Evolutionary conservation across 2,329 filamentous ascomycete species (phyloP), one percentile per base, ranked within the genome.

Genomic region (Xenosphaeropsis pyriputrescens): DNA sequence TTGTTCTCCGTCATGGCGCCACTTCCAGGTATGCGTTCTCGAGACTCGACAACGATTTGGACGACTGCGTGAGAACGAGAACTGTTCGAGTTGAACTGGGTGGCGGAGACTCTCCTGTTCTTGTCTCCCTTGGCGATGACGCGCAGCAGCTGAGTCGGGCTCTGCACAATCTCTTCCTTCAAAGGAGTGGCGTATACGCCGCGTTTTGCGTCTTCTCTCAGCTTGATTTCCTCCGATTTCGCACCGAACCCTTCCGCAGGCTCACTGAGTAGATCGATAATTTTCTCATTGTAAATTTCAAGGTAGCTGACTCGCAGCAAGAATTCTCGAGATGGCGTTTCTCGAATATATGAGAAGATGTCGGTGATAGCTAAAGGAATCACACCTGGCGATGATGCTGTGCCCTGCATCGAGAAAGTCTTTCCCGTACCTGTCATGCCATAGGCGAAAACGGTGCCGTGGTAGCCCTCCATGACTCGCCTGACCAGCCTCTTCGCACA

Each of bases 361-460:
- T 98, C 91, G 44, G 91, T 96, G 50, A 98, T 96, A 30, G 91
- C 91, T 30, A 96, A 68, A 6, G 91, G 91, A 39, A 98, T 98
- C 18, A 98, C 91, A 62, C 91, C 91, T 1, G 91, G 91, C 30
- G 86, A 93, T 2, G 84, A 85, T 34, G 88, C 86, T 9, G 91
- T 98, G 49, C 91, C 91, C 64, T 98, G 91, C 91, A 98, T 98
- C 30, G 89, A 96, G 57, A 96, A 98, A 1, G 91, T 98, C 64
- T 98, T 98, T 48, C 91, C 91, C 0, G 91, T 96, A 44, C 91
- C 91, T 4, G 91, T 98, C 88, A 96, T 96, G 54, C 91, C 91
- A 57, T 98, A 98, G 14, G 89, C 89, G 57, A 98, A 96, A 17
- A 98, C 91, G 1, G 91, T 98, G 41, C 89, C 91, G 53, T 96